A percentile compares a stretch with the other conserved stretches of the same genome.
These are phyloP conservation scores for Fusarium transvaalense DNA, from an alignment of 2,329 filamentous ascomycete species.

Conservation along the genomic window DNA sequence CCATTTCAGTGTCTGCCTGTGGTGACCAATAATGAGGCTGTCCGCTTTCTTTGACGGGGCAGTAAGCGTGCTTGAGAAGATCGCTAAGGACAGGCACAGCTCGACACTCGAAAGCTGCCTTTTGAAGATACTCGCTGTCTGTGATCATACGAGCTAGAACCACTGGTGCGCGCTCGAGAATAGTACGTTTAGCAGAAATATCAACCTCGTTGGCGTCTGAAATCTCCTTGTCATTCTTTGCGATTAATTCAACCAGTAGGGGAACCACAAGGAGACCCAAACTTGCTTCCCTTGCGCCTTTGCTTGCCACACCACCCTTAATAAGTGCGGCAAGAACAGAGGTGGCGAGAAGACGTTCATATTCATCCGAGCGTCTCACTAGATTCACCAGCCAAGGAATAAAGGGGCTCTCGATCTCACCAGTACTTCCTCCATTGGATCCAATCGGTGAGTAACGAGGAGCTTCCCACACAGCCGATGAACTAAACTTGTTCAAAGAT, in stretches of 20 bases:
- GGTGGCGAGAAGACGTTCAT: slow-evolving; percentile 75
- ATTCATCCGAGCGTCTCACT: slow-evolving; percentile 67
- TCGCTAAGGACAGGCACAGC: slow-evolving; percentile 62
- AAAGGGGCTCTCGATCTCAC: slow-evolving; percentile 76
- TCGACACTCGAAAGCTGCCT: slow-evolving; percentile 78
- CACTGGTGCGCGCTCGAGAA: slow-evolving; percentile 78
- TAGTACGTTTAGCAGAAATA: slow-evolving; percentile 52
- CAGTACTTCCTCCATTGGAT: slow-evolving; percentile 55
- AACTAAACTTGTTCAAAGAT: slow-evolving; percentile 48
- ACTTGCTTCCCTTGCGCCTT: slow-evolving; percentile 69
- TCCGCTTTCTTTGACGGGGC: slow-evolving; percentile 54
- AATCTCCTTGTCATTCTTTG: slow-evolving; percentile 60
- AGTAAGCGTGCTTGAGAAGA: slow-evolving; percentile 65
- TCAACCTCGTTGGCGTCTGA: slow-evolving; percentile 55
- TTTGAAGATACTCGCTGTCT: slow-evolving; percentile 83
- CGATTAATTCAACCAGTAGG: slow-evolving; percentile 73
- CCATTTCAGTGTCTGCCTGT: slow-evolving; percentile 52
- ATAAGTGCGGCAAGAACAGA: slow-evolving; percentile 77
- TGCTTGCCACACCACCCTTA: slow-evolving; percentile 74
- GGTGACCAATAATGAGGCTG: slow-evolving; percentile 57
- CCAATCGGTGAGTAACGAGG: slow-evolving; percentile 48
- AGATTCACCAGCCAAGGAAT: slow-evolving; percentile 79
- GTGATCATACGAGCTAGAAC: slow-evolving; percentile 83
- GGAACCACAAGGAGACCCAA: slow-evolving; percentile 78
- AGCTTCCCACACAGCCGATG: slow-evolving; percentile 51